Percentiles rank a stretch among this genome's conserved stretches.
Conservation (phyloP, 2,329 filamentous ascomycete genomes). For the Aspergillus calidoustus region DNA sequence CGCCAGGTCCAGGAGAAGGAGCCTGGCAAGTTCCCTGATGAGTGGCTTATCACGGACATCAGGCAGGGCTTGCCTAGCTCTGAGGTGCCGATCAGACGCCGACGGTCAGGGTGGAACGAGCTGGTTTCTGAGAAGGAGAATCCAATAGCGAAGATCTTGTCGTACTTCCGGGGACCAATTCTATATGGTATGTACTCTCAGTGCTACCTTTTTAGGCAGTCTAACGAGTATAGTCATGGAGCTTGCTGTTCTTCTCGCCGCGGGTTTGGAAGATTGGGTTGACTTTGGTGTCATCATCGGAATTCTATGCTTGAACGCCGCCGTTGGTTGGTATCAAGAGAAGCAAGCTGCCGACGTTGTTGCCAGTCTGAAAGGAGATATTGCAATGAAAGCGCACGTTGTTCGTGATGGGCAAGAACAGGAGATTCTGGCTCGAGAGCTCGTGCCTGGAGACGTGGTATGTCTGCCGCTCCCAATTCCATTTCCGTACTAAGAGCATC, state of each 20-base stretch:
- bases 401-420: conserved; percentile 69
- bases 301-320: conserved; percentile 74
- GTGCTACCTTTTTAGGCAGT: not conserved
- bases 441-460: conserved; percentile 78
- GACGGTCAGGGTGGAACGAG: conserved; percentile 72
- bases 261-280: conserved; percentile 75
- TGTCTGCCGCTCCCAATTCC: conserved; percentile 35
- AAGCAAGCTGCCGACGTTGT: conserved; percentile 80
- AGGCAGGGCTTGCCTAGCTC: conserved; percentile 62
- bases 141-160: conserved; percentile 72
- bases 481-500: conserved; percentile 25
- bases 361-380: conserved; percentile 76
- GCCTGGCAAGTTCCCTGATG: conserved; percentile 58
- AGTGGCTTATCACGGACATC: conserved; percentile 73
- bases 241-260: conserved; percentile 72
- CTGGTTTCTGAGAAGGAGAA: conserved; percentile 79
- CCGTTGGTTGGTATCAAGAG: conserved; percentile 81
- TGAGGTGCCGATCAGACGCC: conserved; percentile 67
- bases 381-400: conserved; percentile 72
- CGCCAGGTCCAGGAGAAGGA: conserved; percentile 30
- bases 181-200: conserved; percentile 66
- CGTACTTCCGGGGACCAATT: conserved; percentile 76
- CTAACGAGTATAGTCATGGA: conserved; percentile 64
- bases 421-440: conserved; percentile 70
- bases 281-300: conserved; percentile 79